phyloP scores from a whole-genome alignment of 805 yeast species.

The Metschnikowia lachancei region DNA sequence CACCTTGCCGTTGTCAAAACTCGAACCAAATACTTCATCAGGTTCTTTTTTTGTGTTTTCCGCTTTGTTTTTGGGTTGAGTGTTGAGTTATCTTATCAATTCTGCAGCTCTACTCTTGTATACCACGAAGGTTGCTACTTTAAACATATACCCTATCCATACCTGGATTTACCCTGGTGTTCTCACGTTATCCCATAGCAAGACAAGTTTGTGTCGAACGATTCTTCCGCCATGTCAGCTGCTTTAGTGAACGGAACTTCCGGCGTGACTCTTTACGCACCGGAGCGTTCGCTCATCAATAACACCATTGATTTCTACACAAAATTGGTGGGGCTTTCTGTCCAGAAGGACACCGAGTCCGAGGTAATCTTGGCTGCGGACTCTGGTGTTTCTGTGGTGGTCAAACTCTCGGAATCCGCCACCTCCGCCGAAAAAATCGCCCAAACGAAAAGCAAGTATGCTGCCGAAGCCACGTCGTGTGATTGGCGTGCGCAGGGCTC shows the following conservation, averaged over 20 bases:
- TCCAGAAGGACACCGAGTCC: conserved; percentile 22
- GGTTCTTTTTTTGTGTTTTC: background rate
- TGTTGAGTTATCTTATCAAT: background rate
- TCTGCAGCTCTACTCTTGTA: background rate
- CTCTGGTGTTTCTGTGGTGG: conserved; percentile 22
- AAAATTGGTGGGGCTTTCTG: conserved; percentile 35
- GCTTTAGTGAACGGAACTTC: conserved; percentile 55
- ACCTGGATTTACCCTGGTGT: too few relatives aligned
- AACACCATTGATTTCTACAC: conserved; percentile 58
- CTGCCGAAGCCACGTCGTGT: conserved; percentile 19
- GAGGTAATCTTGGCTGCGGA: conserved; percentile 26
- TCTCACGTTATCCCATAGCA: too few relatives aligned
- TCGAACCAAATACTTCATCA: background rate
- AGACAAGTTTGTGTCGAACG: too few relatives aligned
- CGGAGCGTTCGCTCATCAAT: conserved; percentile 41
- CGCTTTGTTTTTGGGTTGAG: too few relatives aligned
- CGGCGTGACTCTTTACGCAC: conserved; percentile 51
- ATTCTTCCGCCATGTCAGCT: conserved; percentile 3
- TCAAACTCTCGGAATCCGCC: conserved; percentile 19
- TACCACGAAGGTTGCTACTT: too few relatives aligned
- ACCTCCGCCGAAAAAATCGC: conserved; percentile 22
- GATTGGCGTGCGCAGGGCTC: conserved; percentile 53
- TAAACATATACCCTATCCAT: too few relatives aligned
- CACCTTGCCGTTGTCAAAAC: background rate
- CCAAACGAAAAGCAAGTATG: conserved; percentile 14